Percentiles rank a stretch among this genome's conserved stretches.
Conservation (phyloP, 768 basidiomycete species). For the Paxillus ammoniavirescens region DNA sequence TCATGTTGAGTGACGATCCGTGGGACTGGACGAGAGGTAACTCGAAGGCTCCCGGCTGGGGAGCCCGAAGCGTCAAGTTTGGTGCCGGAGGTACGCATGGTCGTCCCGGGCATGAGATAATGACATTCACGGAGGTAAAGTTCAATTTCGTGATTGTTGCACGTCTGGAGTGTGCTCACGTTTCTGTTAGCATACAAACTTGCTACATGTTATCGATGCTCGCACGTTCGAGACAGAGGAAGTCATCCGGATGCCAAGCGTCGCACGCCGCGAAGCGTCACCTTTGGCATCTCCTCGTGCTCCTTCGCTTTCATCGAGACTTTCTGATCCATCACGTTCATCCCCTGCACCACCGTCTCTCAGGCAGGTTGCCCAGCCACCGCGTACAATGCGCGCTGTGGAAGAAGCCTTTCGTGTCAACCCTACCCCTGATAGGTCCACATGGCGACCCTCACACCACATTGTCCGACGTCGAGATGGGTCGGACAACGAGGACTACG, state of each 20-base stretch:
- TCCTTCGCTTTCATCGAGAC: conserved; percentile 8
- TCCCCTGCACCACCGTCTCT: conserved; percentile 8
- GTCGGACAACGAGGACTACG: conserved; percentile 32
- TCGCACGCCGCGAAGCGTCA: conserved; percentile 20
- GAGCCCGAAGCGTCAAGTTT: conserved; percentile 86
- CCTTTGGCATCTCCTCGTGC: conserved; percentile 11
- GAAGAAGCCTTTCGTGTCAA: conserved; percentile 55
- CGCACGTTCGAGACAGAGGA: conserved; percentile 81
- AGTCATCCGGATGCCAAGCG: conserved; percentile 55
- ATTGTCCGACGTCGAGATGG: conserved; percentile 18
- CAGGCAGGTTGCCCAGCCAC: conserved; percentile 20
- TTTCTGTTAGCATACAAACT: conserved; percentile 64
- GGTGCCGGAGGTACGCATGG: conserved; percentile 53
- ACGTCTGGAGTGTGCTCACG: conserved; percentile 6
- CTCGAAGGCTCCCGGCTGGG: conserved; percentile 73
- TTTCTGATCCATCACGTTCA: conserved; percentile 8
- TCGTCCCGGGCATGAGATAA: conserved; percentile 61
- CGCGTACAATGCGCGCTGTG: conserved; percentile 46
- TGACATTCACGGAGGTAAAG: conserved; percentile 88
- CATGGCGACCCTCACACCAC: conserved; percentile 23
- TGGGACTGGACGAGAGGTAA: conserved; percentile 65
- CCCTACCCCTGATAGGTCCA: conserved; percentile 11
- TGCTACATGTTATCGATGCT: conserved; percentile 84
- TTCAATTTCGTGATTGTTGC: neutral
- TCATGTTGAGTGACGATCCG: conserved; percentile 60